Evolutionary conservation across 2,329 filamentous ascomycete genomes (phyloP).

Genomic region (Uncinocarpus reesii): DNA sequence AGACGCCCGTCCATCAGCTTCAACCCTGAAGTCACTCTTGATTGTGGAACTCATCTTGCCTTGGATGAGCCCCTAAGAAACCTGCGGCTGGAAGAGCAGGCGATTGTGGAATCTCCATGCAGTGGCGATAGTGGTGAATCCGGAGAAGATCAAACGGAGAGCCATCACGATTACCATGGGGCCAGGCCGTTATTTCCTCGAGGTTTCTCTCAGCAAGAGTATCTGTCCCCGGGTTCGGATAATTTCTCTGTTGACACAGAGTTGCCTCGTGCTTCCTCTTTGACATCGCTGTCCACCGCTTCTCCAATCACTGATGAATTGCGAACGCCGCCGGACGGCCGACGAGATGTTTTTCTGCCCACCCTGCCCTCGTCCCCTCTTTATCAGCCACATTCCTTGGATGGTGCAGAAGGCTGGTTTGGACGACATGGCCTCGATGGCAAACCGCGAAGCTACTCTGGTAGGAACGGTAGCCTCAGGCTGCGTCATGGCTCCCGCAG

Average conservation of each 20-base stretch:
- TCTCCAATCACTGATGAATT: constrained; percentile 34
- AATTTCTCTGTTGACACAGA: constrained; percentile 20
- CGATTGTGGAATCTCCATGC: constrained; percentile 5
- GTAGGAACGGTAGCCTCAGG: constrained; percentile 28
- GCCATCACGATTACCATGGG: neutral
- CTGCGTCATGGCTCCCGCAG: constrained; percentile 36
- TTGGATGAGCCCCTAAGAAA: constrained; percentile 31
- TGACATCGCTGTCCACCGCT: constrained; percentile 37
- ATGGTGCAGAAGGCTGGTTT: constrained; percentile 34
- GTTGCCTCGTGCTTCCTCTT: constrained; percentile 32
- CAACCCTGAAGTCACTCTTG: constrained; percentile 33
- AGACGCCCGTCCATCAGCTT: constrained; percentile 36
- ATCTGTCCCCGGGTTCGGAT: constrained; percentile 10
- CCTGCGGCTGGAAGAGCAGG: neutral
- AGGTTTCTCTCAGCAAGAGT: constrained; percentile 3
- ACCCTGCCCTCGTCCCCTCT: constrained; percentile 32
- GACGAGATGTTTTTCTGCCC: constrained; percentile 29
- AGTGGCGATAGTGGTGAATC: constrained; percentile 5
- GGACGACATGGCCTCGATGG: constrained; percentile 21
- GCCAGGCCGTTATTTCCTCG: constrained; percentile 5
- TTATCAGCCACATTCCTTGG: constrained; percentile 30
- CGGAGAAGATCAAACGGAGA: constrained; percentile 1
- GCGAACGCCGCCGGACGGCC: constrained; percentile 33
- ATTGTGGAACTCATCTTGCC: constrained; percentile 30
- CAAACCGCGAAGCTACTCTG: constrained; percentile 28